phyloP scores from a whole-genome alignment of 2,329 filamentous ascomycete genomes.

The Aotearoamyces nothofagi region DNA sequence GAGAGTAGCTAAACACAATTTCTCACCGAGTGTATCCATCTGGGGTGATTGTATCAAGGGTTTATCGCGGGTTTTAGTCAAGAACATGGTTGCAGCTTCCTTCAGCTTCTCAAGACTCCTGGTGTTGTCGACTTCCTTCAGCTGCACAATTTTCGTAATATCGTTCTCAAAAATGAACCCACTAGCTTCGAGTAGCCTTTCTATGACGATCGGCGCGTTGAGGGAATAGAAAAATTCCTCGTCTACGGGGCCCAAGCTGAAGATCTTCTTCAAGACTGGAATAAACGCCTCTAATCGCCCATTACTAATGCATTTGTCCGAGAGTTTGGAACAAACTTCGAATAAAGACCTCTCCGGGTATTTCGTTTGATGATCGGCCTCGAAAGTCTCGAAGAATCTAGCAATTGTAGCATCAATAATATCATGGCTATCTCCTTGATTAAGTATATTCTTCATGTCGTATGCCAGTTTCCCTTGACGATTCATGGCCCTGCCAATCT shows the following conservation, averaged over 20 bases:
- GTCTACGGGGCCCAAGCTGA: conserved; percentile 1
- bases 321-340: conserved; percentile 1
- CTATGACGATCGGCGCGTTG: conserved; percentile 2
- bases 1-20: conserved; percentile 11
- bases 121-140: too few species aligned
- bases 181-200: background rate
- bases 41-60: conserved; percentile 5
- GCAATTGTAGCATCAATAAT: too few species aligned
- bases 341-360: conserved; percentile 1
- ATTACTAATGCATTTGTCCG: conserved; percentile 1
- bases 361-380: background rate
- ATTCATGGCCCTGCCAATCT: too few species aligned
- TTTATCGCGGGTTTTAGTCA: conserved; percentile 11
- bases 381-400: background rate
- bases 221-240: conserved; percentile 2
- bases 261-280: conserved; percentile 2
- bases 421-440: background rate
- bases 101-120: conserved; percentile 1
- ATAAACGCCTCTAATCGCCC: background rate
- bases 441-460: too few species aligned
- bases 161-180: background rate
- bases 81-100: conserved; percentile 9
- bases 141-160: background rate
- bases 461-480: too few species aligned
- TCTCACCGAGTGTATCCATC: conserved; percentile 8